phyloP scores from a whole-genome alignment of 2,329 filamentous ascomycete species.

The Penicillium sclerotiorum region DNA sequence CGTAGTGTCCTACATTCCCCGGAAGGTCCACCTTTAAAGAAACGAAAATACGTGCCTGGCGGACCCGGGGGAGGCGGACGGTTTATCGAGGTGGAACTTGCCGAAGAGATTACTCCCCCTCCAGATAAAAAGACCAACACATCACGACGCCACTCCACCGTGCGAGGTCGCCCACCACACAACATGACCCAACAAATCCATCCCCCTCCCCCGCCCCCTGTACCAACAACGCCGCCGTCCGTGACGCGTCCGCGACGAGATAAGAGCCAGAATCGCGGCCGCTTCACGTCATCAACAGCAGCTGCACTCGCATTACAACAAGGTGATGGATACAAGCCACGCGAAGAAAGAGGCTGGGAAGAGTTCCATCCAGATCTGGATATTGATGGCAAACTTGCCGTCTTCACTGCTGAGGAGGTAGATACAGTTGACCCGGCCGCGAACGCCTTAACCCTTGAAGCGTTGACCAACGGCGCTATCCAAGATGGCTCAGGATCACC shows the following conservation, averaged over 20 bases:
- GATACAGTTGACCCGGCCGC: slow-evolving; percentile 68
- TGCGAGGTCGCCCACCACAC: slow-evolving; percentile 58
- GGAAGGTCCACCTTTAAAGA: slow-evolving; percentile 68
- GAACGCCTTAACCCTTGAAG: slow-evolving; percentile 41
- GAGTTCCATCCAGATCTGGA: slow-evolving; percentile 96
- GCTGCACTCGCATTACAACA: slow-evolving; percentile 87
- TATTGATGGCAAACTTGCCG: slow-evolving; percentile 76
- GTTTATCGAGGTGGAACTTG: slow-evolving; percentile 60
- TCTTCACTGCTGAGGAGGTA: slow-evolving; percentile 81
- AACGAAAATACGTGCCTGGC: slow-evolving; percentile 78
- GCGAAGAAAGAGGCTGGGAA: slow-evolving; percentile 95
- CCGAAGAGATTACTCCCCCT: slow-evolving; percentile 19
- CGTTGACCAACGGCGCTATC: slow-evolving; percentile 27
- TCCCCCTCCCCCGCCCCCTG: slow-evolving; percentile 31
- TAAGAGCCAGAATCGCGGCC: slow-evolving; percentile 57
- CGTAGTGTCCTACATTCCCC: slow-evolving; percentile 31
- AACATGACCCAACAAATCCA: slow-evolving; percentile 39
- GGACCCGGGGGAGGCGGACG: slow-evolving; percentile 83
- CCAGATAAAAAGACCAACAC: slow-evolving; percentile 22
- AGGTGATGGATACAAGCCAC: slow-evolving; percentile 93
- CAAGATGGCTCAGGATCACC: slow-evolving; percentile 44
- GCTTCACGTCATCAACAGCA: slow-evolving; percentile 80
- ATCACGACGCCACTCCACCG: slow-evolving; percentile 51
- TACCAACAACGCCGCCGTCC: slow-evolving; percentile 42
- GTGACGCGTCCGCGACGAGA: slow-evolving; percentile 44